A percentile compares a stretch with the other conserved stretches of the same genome.
These are phyloP conservation scores for Daldinia decipiens DNA, from an alignment of 495 filamentous ascomycete species.

Conservation along the genomic window DNA sequence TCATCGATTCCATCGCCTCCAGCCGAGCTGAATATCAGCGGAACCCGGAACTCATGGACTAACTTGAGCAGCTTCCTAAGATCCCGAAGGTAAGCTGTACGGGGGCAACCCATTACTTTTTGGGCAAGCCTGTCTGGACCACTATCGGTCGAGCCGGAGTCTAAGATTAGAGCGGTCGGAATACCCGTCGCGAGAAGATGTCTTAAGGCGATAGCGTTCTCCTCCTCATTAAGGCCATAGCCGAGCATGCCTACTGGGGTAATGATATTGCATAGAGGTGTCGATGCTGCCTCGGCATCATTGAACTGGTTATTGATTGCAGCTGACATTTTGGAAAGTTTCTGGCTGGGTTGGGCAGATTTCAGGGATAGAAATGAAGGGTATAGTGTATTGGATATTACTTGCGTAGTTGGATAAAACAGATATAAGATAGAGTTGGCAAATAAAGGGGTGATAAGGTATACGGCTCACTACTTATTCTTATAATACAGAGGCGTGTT, in stretches of 20 bases:
- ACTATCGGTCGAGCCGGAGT: conserved; percentile 61
- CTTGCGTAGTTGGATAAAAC: background rate
- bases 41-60: conserved; percentile 46
- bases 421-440: background rate
- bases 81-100: conserved; percentile 55
- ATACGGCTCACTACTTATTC: conserved; percentile 22
- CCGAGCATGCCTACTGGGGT: conserved; percentile 63
- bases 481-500: conserved; percentile 12
- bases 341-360: background rate
- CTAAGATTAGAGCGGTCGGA: conserved; percentile 59
- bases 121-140: conserved; percentile 59
- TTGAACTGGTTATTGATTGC: conserved; percentile 7
- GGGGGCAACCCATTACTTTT: conserved; percentile 48
- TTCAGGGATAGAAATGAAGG: background rate
- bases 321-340: conserved; percentile 24
- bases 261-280: conserved; percentile 52
- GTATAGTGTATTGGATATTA: background rate
- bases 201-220: conserved; percentile 39
- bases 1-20: conserved; percentile 60
- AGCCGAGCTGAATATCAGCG: conserved; percentile 59
- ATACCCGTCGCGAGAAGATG: conserved; percentile 44
- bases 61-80: conserved; percentile 51
- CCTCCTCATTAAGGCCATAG: conserved; percentile 56
- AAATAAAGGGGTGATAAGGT: background rate
- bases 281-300: conserved; percentile 17